Base-by-base conservation (phyloP, 495 filamentous ascomycete genomes). In the Penicillium cataractarum region DNA sequence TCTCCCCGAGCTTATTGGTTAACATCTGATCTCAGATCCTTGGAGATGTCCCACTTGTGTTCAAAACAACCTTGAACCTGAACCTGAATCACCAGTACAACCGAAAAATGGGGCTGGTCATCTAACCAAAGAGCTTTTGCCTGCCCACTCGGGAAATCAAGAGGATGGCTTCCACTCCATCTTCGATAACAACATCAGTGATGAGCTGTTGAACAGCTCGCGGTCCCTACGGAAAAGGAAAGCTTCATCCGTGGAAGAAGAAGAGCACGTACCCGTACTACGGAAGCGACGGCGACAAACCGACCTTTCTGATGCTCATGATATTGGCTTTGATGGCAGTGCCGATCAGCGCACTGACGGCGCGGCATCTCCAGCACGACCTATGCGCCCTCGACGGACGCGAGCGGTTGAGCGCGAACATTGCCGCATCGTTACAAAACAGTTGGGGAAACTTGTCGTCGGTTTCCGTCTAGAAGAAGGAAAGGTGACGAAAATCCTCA, bases 181-280 rank as follows among this genome's bases (percentile, higher is more conserved):
- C 40, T 96, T 96, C 74, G 91, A 91, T 65, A 78, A 74, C 35
- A 78, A 92, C 35, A 83, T 92, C 32, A 86, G 90, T 56, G 91
- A 92, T 54, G 92, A 96, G 67, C 84, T 90, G 13, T 83, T 93
- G 78, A 92, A 96, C 73, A 92, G 92, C 48, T 92, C 92, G 3
- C 88, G 93, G 55, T 85, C 92, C 49, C 77, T 97, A 55, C 85
- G 94, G 55, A 98, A 97, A 75, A 87, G 95, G 48, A 97, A 97
- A 76, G 80, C 84, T 33, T 84, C 85, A 22, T 78, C 83, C 15
- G 76, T 75, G 12, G 85, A 86, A 55, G 72, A 76, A 9, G 86
- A 87, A 51, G 85, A 86, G 42, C 75, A 80, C 52, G 67, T 67
- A 0, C 74, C 78, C 48, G 71, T 78, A 19, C 74, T 83, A 37